Percentiles rank a stretch among this genome's conserved stretches.
Evolutionary conservation across 2,329 filamentous ascomycete species (phyloP).

Genomic region (Monilinia fructicola): DNA sequence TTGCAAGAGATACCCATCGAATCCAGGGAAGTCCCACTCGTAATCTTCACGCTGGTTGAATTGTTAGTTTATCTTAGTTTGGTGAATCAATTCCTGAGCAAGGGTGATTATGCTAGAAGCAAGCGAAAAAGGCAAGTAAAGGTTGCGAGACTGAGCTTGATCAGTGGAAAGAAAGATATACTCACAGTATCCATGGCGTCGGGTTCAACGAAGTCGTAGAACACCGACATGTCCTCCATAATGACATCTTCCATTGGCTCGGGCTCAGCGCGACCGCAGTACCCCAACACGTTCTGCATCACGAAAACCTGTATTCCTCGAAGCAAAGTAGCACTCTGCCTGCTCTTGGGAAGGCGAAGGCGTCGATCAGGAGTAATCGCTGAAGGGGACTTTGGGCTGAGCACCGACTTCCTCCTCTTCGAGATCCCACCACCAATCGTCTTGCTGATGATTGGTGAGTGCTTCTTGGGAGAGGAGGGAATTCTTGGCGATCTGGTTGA

Average conservation of each 20-base stretch:
- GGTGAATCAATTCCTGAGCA: neutral
- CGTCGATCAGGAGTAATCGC: slow-evolving; percentile 1
- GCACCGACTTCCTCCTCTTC: neutral
- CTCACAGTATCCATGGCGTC: slow-evolving; percentile 8
- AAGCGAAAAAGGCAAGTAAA: neutral
- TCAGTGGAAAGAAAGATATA: neutral
- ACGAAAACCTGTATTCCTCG: neutral
- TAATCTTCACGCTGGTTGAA: slow-evolving; percentile 16
- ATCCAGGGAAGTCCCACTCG: slow-evolving; percentile 6
- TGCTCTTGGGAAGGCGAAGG: neutral
- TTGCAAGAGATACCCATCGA: slow-evolving; percentile 17
- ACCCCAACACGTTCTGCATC: neutral
- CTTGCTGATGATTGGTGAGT: neutral
- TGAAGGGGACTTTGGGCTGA: neutral
- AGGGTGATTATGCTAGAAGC: neutral
- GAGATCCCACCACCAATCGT: neutral
- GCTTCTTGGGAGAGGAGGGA: neutral
- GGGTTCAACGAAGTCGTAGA: neutral
- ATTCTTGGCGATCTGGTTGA: neutral
- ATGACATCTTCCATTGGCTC: neutral
- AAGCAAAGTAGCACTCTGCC: neutral
- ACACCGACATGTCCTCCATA: neutral
- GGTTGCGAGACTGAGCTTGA: neutral
- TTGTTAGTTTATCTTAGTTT: slow-evolving; percentile 2
- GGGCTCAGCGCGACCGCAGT: too few relatives aligned